Percentiles rank a stretch among this genome's conserved stretches.
phyloP scores from a whole-genome alignment of 345 rosid genomes.

The Salix brachista region DNA sequence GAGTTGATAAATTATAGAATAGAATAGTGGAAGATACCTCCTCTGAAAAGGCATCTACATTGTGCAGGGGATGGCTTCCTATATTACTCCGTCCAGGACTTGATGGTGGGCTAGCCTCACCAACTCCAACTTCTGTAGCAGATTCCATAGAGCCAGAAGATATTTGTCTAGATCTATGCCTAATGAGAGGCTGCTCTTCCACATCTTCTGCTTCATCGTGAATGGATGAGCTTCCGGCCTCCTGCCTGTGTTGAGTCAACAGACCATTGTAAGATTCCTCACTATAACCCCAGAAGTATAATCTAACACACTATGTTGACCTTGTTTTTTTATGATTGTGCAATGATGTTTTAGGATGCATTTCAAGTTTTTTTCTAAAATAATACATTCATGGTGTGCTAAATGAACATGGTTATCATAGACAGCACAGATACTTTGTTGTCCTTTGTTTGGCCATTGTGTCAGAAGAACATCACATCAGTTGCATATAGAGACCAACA shows the following conservation, averaged over 20 bases:
- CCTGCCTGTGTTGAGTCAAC: slow-evolving; percentile 42
- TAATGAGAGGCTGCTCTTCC: slow-evolving; percentile 66
- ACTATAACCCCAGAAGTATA: background rate
- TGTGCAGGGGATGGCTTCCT: slow-evolving; percentile 37
- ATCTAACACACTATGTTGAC: background rate
- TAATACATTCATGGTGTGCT: background rate
- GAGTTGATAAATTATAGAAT: background rate
- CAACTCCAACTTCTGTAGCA: slow-evolving; percentile 36
- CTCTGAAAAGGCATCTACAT: slow-evolving; percentile 61
- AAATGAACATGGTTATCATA: background rate
- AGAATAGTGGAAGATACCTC: slow-evolving; percentile 40
- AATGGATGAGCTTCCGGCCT: slow-evolving; percentile 58
- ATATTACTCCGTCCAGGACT: slow-evolving; percentile 44
- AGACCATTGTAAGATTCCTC: background rate
- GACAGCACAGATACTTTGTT: background rate
- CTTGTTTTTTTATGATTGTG: background rate
- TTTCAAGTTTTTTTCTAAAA: background rate
- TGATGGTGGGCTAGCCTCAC: slow-evolving; percentile 47
- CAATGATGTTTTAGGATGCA: background rate
- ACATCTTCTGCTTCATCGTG: slow-evolving; percentile 70
- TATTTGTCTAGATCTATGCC: slow-evolving; percentile 58
- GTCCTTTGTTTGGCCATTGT: background rate
- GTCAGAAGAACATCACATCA: background rate
- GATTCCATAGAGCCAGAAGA: slow-evolving; percentile 47
- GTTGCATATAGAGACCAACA: background rate